phyloP scores from a whole-genome alignment of 768 basidiomycete species.

The Holtermanniella nyarrowii region DNA sequence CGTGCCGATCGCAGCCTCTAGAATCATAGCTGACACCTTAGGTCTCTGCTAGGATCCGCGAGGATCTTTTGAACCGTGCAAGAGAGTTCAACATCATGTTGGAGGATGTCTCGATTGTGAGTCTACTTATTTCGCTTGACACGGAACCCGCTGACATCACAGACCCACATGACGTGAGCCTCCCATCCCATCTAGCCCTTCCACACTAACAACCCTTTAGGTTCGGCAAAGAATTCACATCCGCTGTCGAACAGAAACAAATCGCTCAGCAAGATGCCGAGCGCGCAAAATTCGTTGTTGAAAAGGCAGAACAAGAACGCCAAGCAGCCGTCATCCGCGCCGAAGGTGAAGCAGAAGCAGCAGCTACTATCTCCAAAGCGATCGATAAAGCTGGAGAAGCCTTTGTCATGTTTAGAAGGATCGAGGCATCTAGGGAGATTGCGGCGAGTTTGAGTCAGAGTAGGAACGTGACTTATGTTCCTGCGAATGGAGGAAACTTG shows the following conservation, averaged over 20 bases:
- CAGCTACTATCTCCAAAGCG: slow-evolving; percentile 78
- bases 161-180: slow-evolving; percentile 46
- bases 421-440: slow-evolving; percentile 97
- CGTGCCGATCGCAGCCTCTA: slow-evolving; percentile 40
- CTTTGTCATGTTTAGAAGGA: slow-evolving; percentile 87
- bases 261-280: slow-evolving; percentile 99
- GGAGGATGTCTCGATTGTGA: slow-evolving; percentile 87
- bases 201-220: slow-evolving; percentile 5
- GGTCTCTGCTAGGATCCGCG: slow-evolving; percentile 85
- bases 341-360: slow-evolving; percentile 97
- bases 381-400: slow-evolving; percentile 91
- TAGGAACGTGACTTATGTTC: slow-evolving; percentile 38
- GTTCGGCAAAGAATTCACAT: slow-evolving; percentile 43
- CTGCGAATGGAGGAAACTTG: slow-evolving; percentile 28
- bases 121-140: slow-evolving; percentile 8
- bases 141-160: background rate
- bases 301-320: slow-evolving; percentile 98
- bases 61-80: slow-evolving; percentile 82
- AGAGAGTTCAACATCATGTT: slow-evolving; percentile 90
- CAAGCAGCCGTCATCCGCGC: slow-evolving; percentile 97
- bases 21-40: slow-evolving; percentile 28
- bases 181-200: slow-evolving; percentile 7
- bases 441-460: slow-evolving; percentile 41
- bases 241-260: slow-evolving; percentile 97
- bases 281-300: slow-evolving; percentile 96